Base-by-base conservation (phyloP, 306 rosid species). In the Amphicarpaea edgeworthii region DNA sequence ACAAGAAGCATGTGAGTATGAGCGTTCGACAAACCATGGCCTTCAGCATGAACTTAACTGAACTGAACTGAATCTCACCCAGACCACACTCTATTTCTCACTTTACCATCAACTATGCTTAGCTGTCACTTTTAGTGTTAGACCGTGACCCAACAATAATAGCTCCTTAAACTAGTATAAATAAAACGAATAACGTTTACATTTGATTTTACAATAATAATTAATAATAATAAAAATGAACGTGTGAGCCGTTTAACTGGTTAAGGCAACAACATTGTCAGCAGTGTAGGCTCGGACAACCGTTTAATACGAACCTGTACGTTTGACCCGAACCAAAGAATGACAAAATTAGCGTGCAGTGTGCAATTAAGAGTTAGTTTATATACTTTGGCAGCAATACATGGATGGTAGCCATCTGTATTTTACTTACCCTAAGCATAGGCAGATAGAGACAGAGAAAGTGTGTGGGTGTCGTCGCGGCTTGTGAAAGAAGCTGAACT, bases 261-360 rank as follows among this genome's bases (percentile, higher is more conserved):
- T 11, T 50, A 19, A 70, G 42, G 42, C 60, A 72, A 38, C 24
- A 53, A 34, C 43, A 7, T 15, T 40, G 53, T 55, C 40, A 40
- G 54, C 28, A 58, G 24, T 26, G 38, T 86, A 62, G 97, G 91
- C 79, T 89, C 89, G 96, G 96, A 86, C 92, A 89, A 79, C 97
- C 96, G 97, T 91, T 91, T 87, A 53, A 72, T 37, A 77, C 87
- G 47, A 67, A 46, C 85, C 93, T 78, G 67, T 6, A 51, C 89
- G 89, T 88, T 88, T 84, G 68, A 60, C 23, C 82, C 69, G 67
- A 70, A 38, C 4, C 32, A 28, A 28, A 28, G 4, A 34, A 16
- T 37, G 30, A 15, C 9, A 21, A 11, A 82, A 78, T 46, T 53
- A 67, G 45, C 12, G 45, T 62, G 49, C 1, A 64, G 0, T 10